phyloP scores from a whole-genome alignment of 2,329 filamentous ascomycete species.

The Hypoxylon sp. region DNA sequence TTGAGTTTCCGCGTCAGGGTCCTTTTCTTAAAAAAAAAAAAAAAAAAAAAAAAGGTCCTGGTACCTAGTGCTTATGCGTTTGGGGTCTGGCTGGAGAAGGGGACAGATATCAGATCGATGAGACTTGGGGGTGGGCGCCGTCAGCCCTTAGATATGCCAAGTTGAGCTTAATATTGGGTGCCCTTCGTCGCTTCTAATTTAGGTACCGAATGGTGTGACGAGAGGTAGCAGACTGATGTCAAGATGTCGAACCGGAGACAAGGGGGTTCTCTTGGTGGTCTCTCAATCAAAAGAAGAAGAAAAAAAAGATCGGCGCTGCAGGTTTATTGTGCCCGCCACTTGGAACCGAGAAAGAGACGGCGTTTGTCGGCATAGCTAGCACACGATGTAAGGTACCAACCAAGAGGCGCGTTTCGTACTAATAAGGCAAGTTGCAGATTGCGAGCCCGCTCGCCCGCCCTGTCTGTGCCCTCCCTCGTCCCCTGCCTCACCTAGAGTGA shows the following conservation, averaged over 20 bases:
- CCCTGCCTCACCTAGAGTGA: conserved; percentile 16
- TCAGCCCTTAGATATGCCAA: conserved; percentile 25
- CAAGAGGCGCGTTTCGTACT: conserved; percentile 13
- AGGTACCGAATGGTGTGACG: conserved; percentile 24
- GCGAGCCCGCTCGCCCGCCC: too few relatives aligned
- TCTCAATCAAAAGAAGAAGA: too few relatives aligned
- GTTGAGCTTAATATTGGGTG: conserved; percentile 4
- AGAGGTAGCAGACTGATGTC: conserved; percentile 26
- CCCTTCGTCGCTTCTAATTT: conserved; percentile 23
- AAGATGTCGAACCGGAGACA: conserved; percentile 2
- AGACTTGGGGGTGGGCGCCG: not conserved
- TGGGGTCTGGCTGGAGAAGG: not conserved
- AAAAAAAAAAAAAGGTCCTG: too few relatives aligned
- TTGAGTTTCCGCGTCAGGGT: too few relatives aligned
- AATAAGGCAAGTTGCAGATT: conserved; percentile 24
- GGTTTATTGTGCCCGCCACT: conserved; percentile 21
- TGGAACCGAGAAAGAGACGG: conserved; percentile 19
- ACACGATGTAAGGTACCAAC: conserved; percentile 32
- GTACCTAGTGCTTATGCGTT: not conserved
- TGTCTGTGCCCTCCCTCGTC: too few relatives aligned
- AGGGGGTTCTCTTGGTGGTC: too few relatives aligned
- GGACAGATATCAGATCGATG: not conserved
- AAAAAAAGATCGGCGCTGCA: conserved; percentile 21
- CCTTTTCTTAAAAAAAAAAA: too few relatives aligned
- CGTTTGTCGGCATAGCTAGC: not conserved